These are phyloP conservation scores for Solanum virginianum DNA, from an alignment of 257 asterid genomes.

Conservation along the genomic window DNA sequence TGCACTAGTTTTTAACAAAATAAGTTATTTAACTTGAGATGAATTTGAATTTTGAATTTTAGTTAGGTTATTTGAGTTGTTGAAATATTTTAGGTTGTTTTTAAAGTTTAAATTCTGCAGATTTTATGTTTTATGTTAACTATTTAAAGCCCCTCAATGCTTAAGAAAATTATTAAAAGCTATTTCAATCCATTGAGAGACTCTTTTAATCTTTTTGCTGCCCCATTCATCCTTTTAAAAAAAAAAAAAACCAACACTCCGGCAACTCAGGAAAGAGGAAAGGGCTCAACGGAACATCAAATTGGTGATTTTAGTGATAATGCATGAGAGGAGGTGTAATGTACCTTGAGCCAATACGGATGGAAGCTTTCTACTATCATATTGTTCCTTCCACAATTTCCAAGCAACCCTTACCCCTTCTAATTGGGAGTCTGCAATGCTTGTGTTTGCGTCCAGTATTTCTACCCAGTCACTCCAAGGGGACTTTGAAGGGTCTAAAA, in stretches of 20 bases:
- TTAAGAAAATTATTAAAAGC: too few species aligned
- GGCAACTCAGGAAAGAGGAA: not conserved
- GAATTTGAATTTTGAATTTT: too few species aligned
- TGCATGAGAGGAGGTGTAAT: not conserved
- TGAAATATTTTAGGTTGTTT: too few species aligned
- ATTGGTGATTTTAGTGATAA: not conserved
- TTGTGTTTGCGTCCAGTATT: conserved; percentile 50
- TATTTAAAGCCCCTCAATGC: too few species aligned
- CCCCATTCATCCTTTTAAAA: too few species aligned
- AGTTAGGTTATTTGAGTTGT: too few species aligned
- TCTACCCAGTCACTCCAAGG: conserved; percentile 89
- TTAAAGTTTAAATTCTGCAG: too few species aligned
- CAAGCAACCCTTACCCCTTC: conserved; percentile 57
- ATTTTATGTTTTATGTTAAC: too few species aligned
- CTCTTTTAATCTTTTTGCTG: too few species aligned
- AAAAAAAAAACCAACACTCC: not conserved
- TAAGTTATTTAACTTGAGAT: too few species aligned
- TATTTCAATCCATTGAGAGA: too few species aligned
- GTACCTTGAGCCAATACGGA: conserved; percentile 17
- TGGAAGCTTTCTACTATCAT: conserved; percentile 16
- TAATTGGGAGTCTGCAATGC: conserved; percentile 60
- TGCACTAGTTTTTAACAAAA: too few species aligned
- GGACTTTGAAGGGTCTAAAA: conserved; percentile 43
- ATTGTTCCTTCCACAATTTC: conserved; percentile 46
- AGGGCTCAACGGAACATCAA: not conserved